phyloP scores from a whole-genome alignment of 2,329 filamentous ascomycete genomes.

The Trichoderma oligosporum region DNA sequence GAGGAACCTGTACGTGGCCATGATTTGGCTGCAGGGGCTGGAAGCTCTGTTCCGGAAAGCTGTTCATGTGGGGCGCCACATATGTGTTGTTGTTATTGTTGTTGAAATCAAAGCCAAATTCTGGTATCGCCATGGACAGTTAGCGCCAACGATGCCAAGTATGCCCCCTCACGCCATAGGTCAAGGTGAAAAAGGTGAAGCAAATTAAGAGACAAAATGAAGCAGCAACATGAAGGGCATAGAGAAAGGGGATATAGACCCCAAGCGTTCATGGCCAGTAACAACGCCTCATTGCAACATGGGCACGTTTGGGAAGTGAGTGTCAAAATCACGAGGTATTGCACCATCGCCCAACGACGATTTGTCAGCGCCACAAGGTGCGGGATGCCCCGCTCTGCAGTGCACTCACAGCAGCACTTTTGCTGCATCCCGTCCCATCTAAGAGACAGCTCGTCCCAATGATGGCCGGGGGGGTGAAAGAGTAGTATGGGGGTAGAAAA shows the following conservation, averaged over 20 bases:
- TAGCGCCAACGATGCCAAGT: constrained; percentile 3
- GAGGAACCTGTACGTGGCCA: constrained; percentile 39
- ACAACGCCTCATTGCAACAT: constrained; percentile 4
- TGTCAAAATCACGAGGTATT: constrained; percentile 55
- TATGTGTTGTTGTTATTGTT: constrained; percentile 47
- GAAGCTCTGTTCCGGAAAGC: constrained; percentile 38
- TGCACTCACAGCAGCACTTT: constrained; percentile 25
- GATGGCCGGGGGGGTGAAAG: background rate
- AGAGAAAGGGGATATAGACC: constrained; percentile 16
- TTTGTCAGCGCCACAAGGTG: constrained; percentile 39
- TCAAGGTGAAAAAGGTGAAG: background rate
- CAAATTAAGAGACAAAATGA: background rate
- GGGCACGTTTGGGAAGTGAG: constrained; percentile 6
- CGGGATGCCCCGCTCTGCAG: constrained; percentile 21
- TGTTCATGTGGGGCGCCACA: constrained; percentile 47
- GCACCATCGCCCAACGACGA: constrained; percentile 50
- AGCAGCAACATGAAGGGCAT: background rate
- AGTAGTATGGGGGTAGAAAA: constrained; percentile 16
- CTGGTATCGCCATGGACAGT: constrained; percentile 47
- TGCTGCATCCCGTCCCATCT: constrained; percentile 22
- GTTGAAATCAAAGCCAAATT: constrained; percentile 56
- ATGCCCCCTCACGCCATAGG: background rate
- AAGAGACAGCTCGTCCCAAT: constrained; percentile 13
- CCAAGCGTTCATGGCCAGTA: constrained; percentile 6
- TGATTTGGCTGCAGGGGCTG: constrained; percentile 53